Conservation (phyloP, 768 basidiomycete species). For the Trametes cingulata region DNA sequence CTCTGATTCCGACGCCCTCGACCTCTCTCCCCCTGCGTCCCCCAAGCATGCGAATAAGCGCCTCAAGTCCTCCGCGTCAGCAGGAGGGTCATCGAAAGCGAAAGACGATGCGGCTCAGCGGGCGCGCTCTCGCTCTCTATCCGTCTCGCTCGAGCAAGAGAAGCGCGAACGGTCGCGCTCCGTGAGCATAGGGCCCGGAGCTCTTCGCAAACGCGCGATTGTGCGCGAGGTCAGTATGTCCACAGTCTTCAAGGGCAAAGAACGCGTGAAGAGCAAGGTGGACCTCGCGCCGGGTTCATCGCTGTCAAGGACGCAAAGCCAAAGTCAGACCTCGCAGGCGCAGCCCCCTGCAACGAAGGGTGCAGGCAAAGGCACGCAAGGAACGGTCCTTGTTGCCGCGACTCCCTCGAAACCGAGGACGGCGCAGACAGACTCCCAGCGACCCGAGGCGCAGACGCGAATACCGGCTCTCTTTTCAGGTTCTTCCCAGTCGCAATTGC, state of each 20-base stretch:
- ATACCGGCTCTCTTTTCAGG: constrained; percentile 10
- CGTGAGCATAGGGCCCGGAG: constrained; percentile 30
- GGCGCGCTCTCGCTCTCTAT: constrained; percentile 43
- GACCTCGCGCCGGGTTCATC: constrained; percentile 5
- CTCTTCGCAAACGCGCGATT: constrained; percentile 53
- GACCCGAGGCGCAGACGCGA: constrained; percentile 4
- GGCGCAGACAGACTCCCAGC: constrained; percentile 10
- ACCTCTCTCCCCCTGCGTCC: constrained; percentile 22
- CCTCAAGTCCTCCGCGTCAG: constrained; percentile 11
- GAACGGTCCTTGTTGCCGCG: constrained; percentile 52
- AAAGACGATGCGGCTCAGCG: constrained; percentile 10
- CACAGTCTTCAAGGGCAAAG: constrained; percentile 56
- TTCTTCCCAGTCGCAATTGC: neutral
- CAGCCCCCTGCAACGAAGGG: neutral
- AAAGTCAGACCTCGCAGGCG: neutral
- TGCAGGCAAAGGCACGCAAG: constrained; percentile 21
- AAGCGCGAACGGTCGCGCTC: constrained; percentile 40
- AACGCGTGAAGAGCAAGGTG: constrained; percentile 15
- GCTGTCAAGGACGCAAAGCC: constrained; percentile 11
- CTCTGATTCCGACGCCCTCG: constrained; percentile 37
- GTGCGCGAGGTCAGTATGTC: constrained; percentile 80
- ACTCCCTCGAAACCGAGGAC: constrained; percentile 48
- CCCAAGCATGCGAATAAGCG: constrained; percentile 20
- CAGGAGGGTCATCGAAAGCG: neutral
- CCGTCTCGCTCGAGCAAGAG: constrained; percentile 70